These are phyloP conservation scores for Cicer arietinum DNA, from an alignment of 306 rosid genomes.

Conservation along the genomic window DNA sequence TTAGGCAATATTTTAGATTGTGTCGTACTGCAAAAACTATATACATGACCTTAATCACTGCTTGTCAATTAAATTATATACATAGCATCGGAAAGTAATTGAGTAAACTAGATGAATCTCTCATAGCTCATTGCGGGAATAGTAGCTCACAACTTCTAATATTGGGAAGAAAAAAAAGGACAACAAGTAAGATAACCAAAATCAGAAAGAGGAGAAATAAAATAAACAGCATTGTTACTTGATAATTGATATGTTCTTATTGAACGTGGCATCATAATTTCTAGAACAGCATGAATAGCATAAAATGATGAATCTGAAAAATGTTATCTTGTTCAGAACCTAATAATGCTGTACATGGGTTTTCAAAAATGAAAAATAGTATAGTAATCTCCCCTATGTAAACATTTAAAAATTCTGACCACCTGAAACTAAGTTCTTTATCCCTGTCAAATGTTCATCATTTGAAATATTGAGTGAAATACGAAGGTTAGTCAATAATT, in stretches of 20 bases:
- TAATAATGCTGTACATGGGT: constrained; percentile 45
- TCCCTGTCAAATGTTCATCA: constrained; percentile 71
- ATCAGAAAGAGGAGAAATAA: constrained; percentile 30
- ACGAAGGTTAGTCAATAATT: constrained; percentile 81
- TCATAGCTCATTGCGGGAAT: neutral
- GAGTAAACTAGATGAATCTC: constrained; percentile 36
- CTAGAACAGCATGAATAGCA: constrained; percentile 30
- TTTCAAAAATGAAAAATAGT: constrained; percentile 12
- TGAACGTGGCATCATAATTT: constrained; percentile 30
- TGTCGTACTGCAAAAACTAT: neutral
- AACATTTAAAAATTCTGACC: constrained; percentile 45
- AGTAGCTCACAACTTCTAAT: constrained; percentile 3
- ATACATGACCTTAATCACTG: constrained; percentile 13
- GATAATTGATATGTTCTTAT: constrained; percentile 43
- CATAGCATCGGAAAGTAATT: constrained; percentile 28
- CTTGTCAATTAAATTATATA: constrained; percentile 14
- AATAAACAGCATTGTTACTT: constrained; percentile 18
- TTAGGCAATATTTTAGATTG: constrained; percentile 8
- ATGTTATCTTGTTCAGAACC: constrained; percentile 43
- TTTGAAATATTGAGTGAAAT: constrained; percentile 80
- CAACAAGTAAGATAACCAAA: neutral
- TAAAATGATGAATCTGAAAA: constrained; percentile 9
- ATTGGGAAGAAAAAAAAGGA: neutral
- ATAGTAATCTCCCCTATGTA: constrained; percentile 7
- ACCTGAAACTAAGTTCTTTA: constrained; percentile 49